These are phyloP conservation scores for Aspergillus sp. DNA, from an alignment of 2,329 filamentous ascomycete species.

Conservation along the genomic window DNA sequence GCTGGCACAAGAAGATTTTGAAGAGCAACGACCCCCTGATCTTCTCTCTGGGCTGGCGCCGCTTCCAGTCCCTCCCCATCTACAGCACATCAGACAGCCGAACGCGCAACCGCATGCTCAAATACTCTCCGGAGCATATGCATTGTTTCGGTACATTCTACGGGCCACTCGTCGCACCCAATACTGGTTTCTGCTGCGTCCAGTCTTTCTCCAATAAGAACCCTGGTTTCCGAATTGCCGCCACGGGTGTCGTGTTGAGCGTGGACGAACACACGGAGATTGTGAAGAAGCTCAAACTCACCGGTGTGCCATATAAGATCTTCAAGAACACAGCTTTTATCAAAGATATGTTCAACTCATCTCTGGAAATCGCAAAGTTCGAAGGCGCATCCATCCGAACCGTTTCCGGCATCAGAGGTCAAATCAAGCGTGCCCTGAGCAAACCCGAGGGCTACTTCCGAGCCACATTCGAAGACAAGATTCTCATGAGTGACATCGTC, in stretches of 20 bases:
- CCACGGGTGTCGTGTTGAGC: slow-evolving; percentile 88
- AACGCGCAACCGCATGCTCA: slow-evolving; percentile 94
- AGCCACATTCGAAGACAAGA: slow-evolving; percentile 98
- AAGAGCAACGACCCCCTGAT: slow-evolving; percentile 98
- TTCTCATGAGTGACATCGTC: slow-evolving; percentile 93
- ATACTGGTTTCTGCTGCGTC: slow-evolving; percentile 93
- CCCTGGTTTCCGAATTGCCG: slow-evolving; percentile 90
- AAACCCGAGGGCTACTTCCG: slow-evolving; percentile 96
- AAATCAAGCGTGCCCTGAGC: slow-evolving; percentile 93
- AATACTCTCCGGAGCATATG: slow-evolving; percentile 99
- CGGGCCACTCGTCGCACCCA: slow-evolving; percentile 90
- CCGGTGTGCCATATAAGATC: slow-evolving; percentile 91
- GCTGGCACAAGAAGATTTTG: slow-evolving; percentile 99
- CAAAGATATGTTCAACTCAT: slow-evolving; percentile 95
- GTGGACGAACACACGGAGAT: slow-evolving; percentile 97
- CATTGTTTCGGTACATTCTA: slow-evolving; percentile 98
- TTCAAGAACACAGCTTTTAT: slow-evolving; percentile 99
- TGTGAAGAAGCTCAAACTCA: slow-evolving; percentile 98
- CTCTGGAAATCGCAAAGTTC: slow-evolving; percentile 96
- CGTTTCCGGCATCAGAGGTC: slow-evolving; percentile 90
- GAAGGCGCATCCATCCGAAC: slow-evolving; percentile 95
- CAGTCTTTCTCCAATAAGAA: slow-evolving; percentile 84
- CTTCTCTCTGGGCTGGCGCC: slow-evolving; percentile 93
- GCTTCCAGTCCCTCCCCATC: slow-evolving; percentile 89
- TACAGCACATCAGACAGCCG: slow-evolving; percentile 95